Percentiles rank a stretch among this genome's conserved stretches.
Evolutionary conservation across 176 grass and related monocot species (phyloP).

Genomic region (Bonia amplexicaulis): DNA sequence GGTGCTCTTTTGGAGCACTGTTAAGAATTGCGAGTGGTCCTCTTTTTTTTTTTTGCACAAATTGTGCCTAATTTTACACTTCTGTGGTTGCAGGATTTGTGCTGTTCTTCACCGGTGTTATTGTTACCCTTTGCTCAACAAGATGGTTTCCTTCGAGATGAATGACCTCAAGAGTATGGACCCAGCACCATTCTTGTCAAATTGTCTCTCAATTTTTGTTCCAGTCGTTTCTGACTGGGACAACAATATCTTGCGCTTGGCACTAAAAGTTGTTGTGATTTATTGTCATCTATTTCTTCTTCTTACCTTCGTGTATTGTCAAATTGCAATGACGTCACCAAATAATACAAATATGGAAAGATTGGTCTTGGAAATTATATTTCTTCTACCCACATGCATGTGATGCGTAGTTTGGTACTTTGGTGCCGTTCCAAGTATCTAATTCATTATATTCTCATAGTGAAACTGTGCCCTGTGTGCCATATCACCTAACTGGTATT

Average conservation of each 20-base stretch:
- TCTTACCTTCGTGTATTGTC: neutral
- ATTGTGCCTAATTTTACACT: neutral
- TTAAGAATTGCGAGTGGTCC: neutral
- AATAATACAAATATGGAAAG: neutral
- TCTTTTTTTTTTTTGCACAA: neutral
- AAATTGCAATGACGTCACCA: neutral
- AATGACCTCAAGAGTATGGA: slow-evolving; percentile 89
- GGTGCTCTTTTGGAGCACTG: neutral
- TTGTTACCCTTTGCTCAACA: neutral
- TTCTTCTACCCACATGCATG: neutral
- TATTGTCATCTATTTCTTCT: neutral
- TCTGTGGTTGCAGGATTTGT: slow-evolving; percentile 7
- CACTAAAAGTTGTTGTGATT: neutral
- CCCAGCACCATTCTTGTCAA: neutral
- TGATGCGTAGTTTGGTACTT: neutral
- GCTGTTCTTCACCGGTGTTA: neutral
- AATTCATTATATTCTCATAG: neutral
- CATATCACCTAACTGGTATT: neutral
- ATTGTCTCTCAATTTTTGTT: neutral
- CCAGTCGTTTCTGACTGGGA: neutral
- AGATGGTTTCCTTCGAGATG: slow-evolving; percentile 98
- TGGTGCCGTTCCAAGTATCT: neutral
- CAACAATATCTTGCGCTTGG: neutral
- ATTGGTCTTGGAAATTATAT: neutral
- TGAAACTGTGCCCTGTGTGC: neutral